Conservation (phyloP, 2,329 filamentous ascomycete species). For the Hortaea werneckii region DNA sequence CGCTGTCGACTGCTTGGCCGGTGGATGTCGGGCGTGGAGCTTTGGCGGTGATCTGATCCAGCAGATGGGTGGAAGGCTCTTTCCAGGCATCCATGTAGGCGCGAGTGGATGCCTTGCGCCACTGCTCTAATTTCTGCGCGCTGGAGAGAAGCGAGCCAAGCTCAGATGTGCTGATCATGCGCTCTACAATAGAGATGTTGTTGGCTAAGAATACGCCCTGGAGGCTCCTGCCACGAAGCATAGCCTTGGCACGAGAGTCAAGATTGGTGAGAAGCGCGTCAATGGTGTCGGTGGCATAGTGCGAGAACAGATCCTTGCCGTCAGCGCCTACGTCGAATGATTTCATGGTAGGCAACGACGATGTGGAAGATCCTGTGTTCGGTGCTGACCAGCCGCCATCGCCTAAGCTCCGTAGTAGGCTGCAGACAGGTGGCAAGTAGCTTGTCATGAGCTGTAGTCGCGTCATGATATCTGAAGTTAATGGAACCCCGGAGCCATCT, state of each 20-base stretch:
- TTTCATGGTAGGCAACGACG: conserved; percentile 58
- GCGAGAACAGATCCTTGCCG: conserved; percentile 74
- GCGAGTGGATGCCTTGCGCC: conserved; percentile 76
- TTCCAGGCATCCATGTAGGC: conserved; percentile 82
- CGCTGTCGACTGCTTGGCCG: conserved; percentile 58
- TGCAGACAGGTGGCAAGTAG: conserved; percentile 76
- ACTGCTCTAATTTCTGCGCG: conserved; percentile 56
- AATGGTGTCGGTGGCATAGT: conserved; percentile 84
- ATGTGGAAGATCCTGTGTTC: conserved; percentile 45
- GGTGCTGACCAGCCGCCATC: conserved; percentile 75
- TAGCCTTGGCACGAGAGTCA: conserved; percentile 59
- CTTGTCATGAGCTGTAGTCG: conserved; percentile 77
- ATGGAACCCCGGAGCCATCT: conserved; percentile 67
- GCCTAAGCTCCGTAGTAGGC: conserved; percentile 82
- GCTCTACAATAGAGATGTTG: conserved; percentile 71
- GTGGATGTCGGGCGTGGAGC: conserved; percentile 60
- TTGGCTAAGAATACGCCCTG: conserved; percentile 89
- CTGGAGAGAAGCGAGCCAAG: conserved; percentile 55
- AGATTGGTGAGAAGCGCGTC: conserved; percentile 67
- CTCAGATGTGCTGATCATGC: conserved; percentile 73
- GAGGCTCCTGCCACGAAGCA: conserved; percentile 68
- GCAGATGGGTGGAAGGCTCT: conserved; percentile 71
- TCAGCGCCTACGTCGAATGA: conserved; percentile 85
- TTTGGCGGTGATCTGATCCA: conserved; percentile 83
- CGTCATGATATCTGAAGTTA: conserved; percentile 77